Evolutionary conservation across 768 basidiomycete species (phyloP), one percentile per base, ranked within the genome.

Genomic region (Lactarius akahatsu): DNA sequence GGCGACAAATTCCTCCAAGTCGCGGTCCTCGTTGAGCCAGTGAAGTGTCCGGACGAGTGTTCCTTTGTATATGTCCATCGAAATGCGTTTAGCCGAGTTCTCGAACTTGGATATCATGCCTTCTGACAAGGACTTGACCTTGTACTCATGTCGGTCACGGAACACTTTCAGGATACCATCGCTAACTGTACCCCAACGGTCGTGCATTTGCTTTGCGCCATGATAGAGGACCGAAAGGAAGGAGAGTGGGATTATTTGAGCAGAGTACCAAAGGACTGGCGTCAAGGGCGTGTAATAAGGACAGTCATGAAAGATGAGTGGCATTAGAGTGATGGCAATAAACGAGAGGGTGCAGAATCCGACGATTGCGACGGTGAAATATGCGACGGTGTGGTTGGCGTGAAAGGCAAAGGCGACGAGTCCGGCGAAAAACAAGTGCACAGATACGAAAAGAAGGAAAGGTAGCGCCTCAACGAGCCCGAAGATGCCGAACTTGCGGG

Each of bases 401-500:
- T 56, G 59, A 26, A 65, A 61, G 6, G 61, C 55, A 34, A 66
- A 66, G 13, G 26, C 28, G 60, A 66, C 30, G 1, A 66, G 55
- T 34, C 65, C 65, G 16, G 47, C 38, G n/a, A 61, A 62, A 52
- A 66, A 66, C 43, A 66, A 23, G 45, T 61, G 40, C 23, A 62
- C 34, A 13, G 65, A 61, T 9, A 6, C 4, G 47, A 50, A 10
- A 15, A 50, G n/a, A 26, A 50, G 47, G 11, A 26, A 23, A 4
- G 23, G 61, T 28, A 47, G 45, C 8, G 11, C 47, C 47, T 50
- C 47, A 3, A 50, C 47, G 23, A 50, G 23, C 11, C 11, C 47
- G 5, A 26, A 50, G 47, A 23, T 26, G n/a, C 11, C n/a, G 47
- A 50, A 50, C 47, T 6, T 23, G 47, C 23, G n/a, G 11, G 45